Conservation (phyloP, 1,139 yeast genomes). For the Suhomyces bribrorum region DNA sequence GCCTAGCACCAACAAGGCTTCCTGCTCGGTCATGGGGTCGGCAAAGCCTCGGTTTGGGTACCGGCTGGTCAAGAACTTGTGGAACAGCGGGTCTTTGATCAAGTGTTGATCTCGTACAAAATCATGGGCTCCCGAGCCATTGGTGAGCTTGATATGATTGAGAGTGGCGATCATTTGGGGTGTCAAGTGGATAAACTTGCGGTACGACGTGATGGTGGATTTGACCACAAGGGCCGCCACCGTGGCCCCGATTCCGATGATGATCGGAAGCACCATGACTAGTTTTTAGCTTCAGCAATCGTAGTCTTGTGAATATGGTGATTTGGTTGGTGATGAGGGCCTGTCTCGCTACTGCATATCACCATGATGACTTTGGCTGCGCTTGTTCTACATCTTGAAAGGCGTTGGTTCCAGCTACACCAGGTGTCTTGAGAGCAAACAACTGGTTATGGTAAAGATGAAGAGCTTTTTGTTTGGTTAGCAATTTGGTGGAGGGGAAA, state of each 20-base stretch:
- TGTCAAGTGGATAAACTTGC: constrained; percentile 45
- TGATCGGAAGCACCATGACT: constrained; percentile 51
- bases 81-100: constrained; percentile 22
- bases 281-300: background rate
- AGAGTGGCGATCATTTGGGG: constrained; percentile 58
- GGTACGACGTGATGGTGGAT: constrained; percentile 48
- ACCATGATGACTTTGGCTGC: background rate
- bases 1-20: constrained; percentile 57
- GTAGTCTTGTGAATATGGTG: no score
- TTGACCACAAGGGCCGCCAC: constrained; percentile 53
- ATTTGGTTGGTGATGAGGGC: no score
- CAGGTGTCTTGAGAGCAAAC: no score
- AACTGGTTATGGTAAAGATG: no score
- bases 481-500: no score
- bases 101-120: constrained; percentile 14
- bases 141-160: constrained; percentile 40
- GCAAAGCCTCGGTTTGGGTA: constrained; percentile 54
- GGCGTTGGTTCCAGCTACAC: no score
- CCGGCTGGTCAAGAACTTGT: constrained; percentile 25
- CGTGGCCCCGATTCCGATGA: constrained; percentile 60
- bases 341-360: background rate
- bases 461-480: no score
- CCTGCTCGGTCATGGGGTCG: constrained; percentile 57
- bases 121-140: constrained; percentile 8
- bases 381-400: no score